Evolutionary conservation across 345 rosid genomes (phyloP).

Genomic region (Gossypium turneri): DNA sequence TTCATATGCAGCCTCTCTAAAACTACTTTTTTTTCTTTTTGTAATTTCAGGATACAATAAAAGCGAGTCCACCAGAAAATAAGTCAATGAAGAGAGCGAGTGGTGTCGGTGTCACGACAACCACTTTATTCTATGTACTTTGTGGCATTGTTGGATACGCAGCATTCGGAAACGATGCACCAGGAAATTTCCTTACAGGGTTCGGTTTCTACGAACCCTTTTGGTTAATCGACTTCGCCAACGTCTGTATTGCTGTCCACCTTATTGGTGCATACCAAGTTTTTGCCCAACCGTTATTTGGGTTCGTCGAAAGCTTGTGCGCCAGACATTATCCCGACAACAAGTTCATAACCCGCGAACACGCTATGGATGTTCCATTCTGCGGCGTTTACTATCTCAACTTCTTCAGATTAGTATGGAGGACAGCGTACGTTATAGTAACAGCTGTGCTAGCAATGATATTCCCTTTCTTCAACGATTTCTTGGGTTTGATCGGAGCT

Average conservation of each 20-base stretch:
- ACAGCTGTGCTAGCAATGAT: slow-evolving; percentile 70
- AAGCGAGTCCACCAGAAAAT: slow-evolving; percentile 63
- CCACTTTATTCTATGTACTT: slow-evolving; percentile 65
- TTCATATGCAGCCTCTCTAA: neutral
- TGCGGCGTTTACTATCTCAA: slow-evolving; percentile 46
- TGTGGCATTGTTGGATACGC: slow-evolving; percentile 86
- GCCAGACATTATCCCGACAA: slow-evolving; percentile 50
- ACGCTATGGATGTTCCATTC: slow-evolving; percentile 33
- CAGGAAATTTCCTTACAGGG: slow-evolving; percentile 85
- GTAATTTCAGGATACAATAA: slow-evolving; percentile 46
- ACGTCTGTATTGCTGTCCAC: slow-evolving; percentile 75
- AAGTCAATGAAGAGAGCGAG: slow-evolving; percentile 66
- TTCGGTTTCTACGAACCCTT: slow-evolving; percentile 86
- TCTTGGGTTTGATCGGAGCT: slow-evolving; percentile 78
- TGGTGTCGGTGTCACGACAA: slow-evolving; percentile 45
- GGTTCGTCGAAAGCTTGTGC: slow-evolving; percentile 50
- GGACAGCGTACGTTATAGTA: slow-evolving; percentile 56
- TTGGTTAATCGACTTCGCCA: slow-evolving; percentile 82
- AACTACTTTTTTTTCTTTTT: neutral
- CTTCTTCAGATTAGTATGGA: slow-evolving; percentile 66
- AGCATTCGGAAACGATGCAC: slow-evolving; percentile 79
- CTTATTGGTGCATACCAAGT: slow-evolving; percentile 92
- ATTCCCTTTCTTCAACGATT: slow-evolving; percentile 85
- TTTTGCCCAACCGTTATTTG: slow-evolving; percentile 65
- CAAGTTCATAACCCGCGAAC: slow-evolving; percentile 53